phyloP scores from a whole-genome alignment of 306 rosid genomes.

The Boehmeria nivea region DNA sequence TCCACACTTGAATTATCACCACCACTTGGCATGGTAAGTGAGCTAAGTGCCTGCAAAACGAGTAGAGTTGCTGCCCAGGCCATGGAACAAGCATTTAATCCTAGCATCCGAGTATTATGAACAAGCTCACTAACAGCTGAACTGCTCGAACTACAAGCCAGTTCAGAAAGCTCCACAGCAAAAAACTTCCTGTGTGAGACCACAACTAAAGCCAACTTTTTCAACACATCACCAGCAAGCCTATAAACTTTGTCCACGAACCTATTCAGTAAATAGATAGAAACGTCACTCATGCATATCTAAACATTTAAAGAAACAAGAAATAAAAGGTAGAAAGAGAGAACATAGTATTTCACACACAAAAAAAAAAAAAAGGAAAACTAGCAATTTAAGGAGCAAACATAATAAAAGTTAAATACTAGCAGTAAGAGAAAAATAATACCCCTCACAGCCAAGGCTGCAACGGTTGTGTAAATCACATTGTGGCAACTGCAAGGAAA shows the following conservation, averaged over 20 bases:
- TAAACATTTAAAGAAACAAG: no score
- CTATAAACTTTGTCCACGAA: slow-evolving; percentile 89
- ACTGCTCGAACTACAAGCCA: slow-evolving; percentile 71
- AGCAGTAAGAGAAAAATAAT: slow-evolving; percentile 13
- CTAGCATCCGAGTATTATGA: slow-evolving; percentile 84
- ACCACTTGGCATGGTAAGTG: slow-evolving; percentile 47
- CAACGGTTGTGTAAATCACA: slow-evolving; percentile 72
- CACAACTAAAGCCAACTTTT: slow-evolving; percentile 76
- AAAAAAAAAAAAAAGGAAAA: no score
- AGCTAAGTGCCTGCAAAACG: slow-evolving; percentile 82
- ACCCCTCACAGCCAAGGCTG: slow-evolving; percentile 94
- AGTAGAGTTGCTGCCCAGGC: slow-evolving; percentile 96
- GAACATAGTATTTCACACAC: no score
- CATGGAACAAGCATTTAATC: slow-evolving; percentile 94
- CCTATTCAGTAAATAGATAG: slow-evolving; percentile 39
- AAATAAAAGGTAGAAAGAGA: slow-evolving; percentile 12
- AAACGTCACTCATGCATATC: no score
- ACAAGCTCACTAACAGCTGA: slow-evolving; percentile 89
- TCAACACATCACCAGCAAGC: slow-evolving; percentile 84
- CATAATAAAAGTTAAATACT: no score
- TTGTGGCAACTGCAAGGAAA: slow-evolving; percentile 75
- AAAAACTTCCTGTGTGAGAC: slow-evolving; percentile 73
- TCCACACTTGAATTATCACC: slow-evolving; percentile 42
- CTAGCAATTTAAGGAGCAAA: no score
- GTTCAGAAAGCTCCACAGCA: slow-evolving; percentile 59